Percentiles rank a stretch among this genome's conserved stretches.
phyloP scores from a whole-genome alignment of 2,329 filamentous ascomycete species.

The Penicillium corylophilum region DNA sequence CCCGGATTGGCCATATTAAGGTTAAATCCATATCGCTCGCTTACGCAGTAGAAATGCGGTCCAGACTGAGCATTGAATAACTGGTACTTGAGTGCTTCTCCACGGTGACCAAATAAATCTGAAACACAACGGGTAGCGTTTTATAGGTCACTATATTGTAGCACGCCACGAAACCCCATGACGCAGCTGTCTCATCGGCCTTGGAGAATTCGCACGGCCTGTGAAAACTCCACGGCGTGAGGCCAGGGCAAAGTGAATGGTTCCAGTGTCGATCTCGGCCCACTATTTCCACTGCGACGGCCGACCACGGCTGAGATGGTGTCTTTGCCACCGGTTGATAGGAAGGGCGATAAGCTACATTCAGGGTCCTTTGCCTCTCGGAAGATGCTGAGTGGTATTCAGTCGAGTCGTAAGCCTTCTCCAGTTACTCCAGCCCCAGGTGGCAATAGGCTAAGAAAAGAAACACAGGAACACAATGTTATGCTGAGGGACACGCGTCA shows the following conservation, averaged over 20 bases:
- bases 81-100: neutral
- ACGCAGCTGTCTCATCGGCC: conserved; percentile 16
- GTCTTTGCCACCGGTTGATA: conserved; percentile 9
- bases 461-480: neutral
- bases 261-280: conserved; percentile 20
- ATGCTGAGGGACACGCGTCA: conserved; percentile 21
- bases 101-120: conserved; percentile 1
- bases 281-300: conserved; percentile 6
- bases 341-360: conserved; percentile 16
- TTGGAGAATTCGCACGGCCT: neutral
- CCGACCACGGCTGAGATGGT: conserved; percentile 8
- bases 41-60: neutral
- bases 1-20: neutral
- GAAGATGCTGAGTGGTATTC: too few species aligned
- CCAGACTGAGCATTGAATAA: neutral
- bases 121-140: neutral
- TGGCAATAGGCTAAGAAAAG: neutral
- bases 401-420: neutral
- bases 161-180: conserved; percentile 13
- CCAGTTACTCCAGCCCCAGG: neutral
- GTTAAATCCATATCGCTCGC: neutral
- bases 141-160: conserved; percentile 16
- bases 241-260: conserved; percentile 10
- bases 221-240: conserved; percentile 2
- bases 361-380: conserved; percentile 4